Conservation (phyloP, 352 stramenopile genomes). For the Thalassiosira mediterranea region DNA sequence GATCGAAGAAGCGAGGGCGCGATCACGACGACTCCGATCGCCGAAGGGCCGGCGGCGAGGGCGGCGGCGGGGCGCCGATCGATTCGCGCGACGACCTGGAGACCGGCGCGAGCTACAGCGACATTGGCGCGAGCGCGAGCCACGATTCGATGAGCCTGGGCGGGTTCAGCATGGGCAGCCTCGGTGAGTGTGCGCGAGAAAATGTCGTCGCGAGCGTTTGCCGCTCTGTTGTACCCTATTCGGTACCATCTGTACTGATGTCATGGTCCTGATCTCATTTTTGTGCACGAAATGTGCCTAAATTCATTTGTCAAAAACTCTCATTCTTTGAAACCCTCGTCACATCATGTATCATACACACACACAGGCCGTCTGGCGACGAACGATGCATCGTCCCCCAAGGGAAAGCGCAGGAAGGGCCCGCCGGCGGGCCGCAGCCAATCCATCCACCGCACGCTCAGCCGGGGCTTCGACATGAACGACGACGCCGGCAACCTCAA, state of each 20-base stretch:
- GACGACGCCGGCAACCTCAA: not conserved
- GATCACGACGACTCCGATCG: conserved; percentile 1
- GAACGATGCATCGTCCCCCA: conserved; percentile 33
- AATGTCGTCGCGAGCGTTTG: not conserved
- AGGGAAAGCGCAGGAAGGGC: conserved; percentile 43
- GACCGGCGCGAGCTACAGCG: conserved; percentile 2
- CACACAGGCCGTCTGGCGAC: conserved; percentile 5
- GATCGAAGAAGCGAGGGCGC: conserved; percentile 1
- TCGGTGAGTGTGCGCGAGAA: too few species aligned
- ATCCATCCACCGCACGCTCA: conserved; percentile 26
- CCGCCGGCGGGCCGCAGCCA: conserved; percentile 6
- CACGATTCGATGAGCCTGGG: conserved; percentile 32
- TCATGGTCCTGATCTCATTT: not conserved
- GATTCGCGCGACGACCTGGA: conserved; percentile 29
- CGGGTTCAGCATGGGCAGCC: conserved; percentile 41
- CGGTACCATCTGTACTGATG: not conserved
- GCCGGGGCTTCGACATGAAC: not conserved
- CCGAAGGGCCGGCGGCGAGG: not conserved
- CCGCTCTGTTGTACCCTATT: not conserved
- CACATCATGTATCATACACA: not conserved
- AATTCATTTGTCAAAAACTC: too few species aligned
- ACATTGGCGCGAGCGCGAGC: conserved; percentile 8
- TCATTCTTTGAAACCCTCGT: not conserved
- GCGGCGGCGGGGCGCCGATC: not conserved
- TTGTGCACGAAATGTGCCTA: too few species aligned